Conservation (phyloP, 805 yeast species). For the Metschnikowia koreensis region DNA sequence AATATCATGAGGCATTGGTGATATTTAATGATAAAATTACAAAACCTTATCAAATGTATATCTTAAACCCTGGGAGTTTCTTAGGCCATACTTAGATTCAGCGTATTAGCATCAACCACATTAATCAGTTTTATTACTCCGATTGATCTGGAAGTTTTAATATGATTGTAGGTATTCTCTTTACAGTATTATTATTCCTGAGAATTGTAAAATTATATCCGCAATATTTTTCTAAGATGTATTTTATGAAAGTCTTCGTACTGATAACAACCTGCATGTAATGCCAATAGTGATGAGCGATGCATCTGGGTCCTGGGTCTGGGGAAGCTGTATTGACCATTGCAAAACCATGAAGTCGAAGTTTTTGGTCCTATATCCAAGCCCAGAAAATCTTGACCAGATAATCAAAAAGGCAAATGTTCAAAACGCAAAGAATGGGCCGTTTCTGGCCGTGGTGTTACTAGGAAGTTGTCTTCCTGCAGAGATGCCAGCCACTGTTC, state of each 20-base stretch:
- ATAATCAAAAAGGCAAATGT: slow-evolving; percentile 45
- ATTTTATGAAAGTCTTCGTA: neutral
- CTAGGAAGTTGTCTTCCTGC: slow-evolving; percentile 37
- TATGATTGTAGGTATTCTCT: too few species aligned
- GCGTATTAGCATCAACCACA: too few species aligned
- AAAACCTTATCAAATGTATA: too few species aligned
- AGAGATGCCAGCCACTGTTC: slow-evolving; percentile 20
- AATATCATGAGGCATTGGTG: too few species aligned
- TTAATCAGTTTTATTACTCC: too few species aligned
- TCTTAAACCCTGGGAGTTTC: too few species aligned
- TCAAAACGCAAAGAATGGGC: slow-evolving; percentile 59
- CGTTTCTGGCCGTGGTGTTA: slow-evolving; percentile 55
- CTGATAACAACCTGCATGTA: neutral
- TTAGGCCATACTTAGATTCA: too few species aligned
- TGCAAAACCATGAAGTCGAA: slow-evolving; percentile 21
- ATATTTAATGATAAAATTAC: too few species aligned
- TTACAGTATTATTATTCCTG: too few species aligned
- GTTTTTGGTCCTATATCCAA: slow-evolving; percentile 47
- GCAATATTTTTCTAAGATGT: too few species aligned
- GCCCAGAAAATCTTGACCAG: slow-evolving; percentile 40
- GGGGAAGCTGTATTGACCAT: neutral
- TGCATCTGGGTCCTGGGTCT: neutral
- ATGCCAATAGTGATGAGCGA: neutral
- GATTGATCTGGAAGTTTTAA: too few species aligned
- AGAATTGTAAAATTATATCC: too few species aligned